A percentile compares a stretch with the other conserved stretches of the same genome.
phyloP scores from a whole-genome alignment of 139 green algal genomes.

The Volvox africanus region DNA sequence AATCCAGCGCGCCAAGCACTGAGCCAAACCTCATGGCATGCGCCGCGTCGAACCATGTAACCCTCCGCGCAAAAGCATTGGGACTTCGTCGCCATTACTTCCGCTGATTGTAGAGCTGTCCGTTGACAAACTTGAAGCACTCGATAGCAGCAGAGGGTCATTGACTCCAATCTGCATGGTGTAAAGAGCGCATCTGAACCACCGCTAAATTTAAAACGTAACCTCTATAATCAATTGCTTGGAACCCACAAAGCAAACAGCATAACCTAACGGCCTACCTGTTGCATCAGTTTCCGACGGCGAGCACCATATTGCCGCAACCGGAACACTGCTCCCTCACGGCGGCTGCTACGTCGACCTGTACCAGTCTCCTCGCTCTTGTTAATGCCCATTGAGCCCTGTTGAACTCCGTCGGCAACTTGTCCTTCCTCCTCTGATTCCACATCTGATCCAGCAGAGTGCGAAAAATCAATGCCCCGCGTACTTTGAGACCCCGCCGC shows the following conservation, averaged over 20 bases:
- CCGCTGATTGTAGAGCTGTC: not conserved
- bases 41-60: not conserved
- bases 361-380: not conserved
- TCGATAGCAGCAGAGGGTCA: constrained; percentile 17
- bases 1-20: too few relatives aligned
- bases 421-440: not conserved
- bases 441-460: too few relatives aligned
- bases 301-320: constrained; percentile 36
- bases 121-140: constrained; percentile 15
- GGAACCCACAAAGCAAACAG: not conserved
- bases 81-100: not conserved
- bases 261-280: constrained; percentile 1
- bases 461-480: too few relatives aligned
- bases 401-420: too few relatives aligned
- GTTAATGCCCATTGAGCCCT: too few relatives aligned
- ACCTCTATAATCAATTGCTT: not conserved
- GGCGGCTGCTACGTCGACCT: not conserved
- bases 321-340: constrained; percentile 21
- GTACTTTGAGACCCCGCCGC: too few relatives aligned
- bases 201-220: not conserved
- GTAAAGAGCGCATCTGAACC: not conserved
- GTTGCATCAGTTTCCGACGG: constrained; percentile 33
- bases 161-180: constrained; percentile 11
- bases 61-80: not conserved
- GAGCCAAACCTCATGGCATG: too few relatives aligned